Base-by-base conservation (phyloP, 2,329 filamentous ascomycete genomes). In the Emergomyces africanus region DNA sequence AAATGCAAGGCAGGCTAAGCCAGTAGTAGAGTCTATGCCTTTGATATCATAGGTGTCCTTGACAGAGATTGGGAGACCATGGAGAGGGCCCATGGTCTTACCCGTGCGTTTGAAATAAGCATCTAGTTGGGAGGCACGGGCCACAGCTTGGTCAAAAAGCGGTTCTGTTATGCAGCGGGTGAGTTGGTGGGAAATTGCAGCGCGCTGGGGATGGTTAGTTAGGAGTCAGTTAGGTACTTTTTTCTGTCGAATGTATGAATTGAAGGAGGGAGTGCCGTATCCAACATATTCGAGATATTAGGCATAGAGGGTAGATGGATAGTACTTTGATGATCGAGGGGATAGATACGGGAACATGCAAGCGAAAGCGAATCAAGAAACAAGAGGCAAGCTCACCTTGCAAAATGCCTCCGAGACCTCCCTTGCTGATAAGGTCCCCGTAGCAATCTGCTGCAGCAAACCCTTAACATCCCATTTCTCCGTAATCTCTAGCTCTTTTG, bases 1-100 rank as follows among this genome's bases (percentile, higher is more conserved):
- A 44, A 79, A 78, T 3, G 85, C 82, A 59, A 86, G 78, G 0
- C 80, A 79, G 0, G 80, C 79, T 61, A 90, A 78, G 1, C 82
- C 82, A 4, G 82, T 76, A 0, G 76, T 80, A 9, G 77, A 77
- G 56, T 83, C 80, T 8, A 79, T 74, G 8, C 81, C 81, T 8
- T 72, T 68, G 30, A 79, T 61, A 51, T 71, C 66, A 62, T 79
- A 77, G 57, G 78, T 74, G 54, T 79, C 74, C 60, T 78, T 80
- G 42, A 81, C 62, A 37, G 73, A 75, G 54, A 87, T 74, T 0
- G 83, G 83, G 0, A 87, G 72, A 6, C 84, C 83, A 65, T 86
- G 83, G 0, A 87, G 73, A 1, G 83, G 83, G 0, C 83, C 84
- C 2, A 81, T 66, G 0, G 78, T 72, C 54, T 68, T 70, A 0